Evolutionary conservation across 768 basidiomycete species (phyloP).

Genomic region (Russula lepida): DNA sequence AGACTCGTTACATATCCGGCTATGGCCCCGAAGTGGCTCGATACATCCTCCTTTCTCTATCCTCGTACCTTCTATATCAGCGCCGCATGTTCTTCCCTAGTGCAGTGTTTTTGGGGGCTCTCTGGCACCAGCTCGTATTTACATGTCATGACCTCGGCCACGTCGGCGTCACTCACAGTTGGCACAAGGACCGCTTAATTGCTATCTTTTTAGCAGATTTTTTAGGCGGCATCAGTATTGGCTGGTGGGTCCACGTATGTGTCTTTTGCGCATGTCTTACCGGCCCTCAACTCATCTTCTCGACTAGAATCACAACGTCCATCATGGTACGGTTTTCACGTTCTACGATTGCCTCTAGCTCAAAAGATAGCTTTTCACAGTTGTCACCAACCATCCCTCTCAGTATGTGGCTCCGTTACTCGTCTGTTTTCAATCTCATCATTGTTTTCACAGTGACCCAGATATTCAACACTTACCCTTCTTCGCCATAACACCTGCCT

Average conservation of each 20-base stretch:
- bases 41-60: conserved; percentile 54
- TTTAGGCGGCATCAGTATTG: conserved; percentile 86
- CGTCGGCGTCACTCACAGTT: conserved; percentile 85
- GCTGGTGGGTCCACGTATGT: conserved; percentile 97
- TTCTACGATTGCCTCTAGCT: not conserved
- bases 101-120: conserved; percentile 73
- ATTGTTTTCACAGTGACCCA: conserved; percentile 48
- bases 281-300: conserved; percentile 3
- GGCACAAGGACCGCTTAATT: conserved; percentile 70
- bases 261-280: not conserved
- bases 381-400: conserved; percentile 94
- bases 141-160: conserved; percentile 92
- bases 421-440: conserved; percentile 4
- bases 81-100: conserved; percentile 61
- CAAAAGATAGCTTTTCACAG: conserved; percentile 33
- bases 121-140: conserved; percentile 96
- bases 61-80: conserved; percentile 54
- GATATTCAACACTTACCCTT: conserved; percentile 89
- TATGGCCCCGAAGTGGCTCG: conserved; percentile 87
- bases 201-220: conserved; percentile 77
- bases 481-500: conserved; percentile 84
- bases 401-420: conserved; percentile 48
- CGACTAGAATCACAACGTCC: conserved; percentile 82
- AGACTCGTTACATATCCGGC: conserved; percentile 73
- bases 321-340: conserved; percentile 64